A percentile compares a stretch with the other conserved stretches of the same genome.
Evolutionary conservation across 1,284 basidiomycete species (phyloP).

Genomic region (Xerocomus tenax): DNA sequence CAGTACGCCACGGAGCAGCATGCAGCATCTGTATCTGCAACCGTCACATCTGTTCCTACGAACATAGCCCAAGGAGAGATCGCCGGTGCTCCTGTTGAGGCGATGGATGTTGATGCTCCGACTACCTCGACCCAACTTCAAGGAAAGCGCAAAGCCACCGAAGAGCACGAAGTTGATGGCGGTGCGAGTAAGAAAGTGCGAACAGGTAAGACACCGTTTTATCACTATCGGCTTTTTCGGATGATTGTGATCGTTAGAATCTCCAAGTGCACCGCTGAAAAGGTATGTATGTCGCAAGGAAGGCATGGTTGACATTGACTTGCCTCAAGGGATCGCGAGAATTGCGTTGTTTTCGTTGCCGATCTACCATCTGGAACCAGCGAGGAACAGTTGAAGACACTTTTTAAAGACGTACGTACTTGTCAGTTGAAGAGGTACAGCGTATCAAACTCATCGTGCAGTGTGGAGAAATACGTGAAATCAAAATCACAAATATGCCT

Average conservation of each 20-base stretch:
- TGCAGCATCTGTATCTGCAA: slow-evolving; percentile 20
- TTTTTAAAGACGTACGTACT: slow-evolving; percentile 78
- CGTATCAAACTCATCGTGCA: slow-evolving; percentile 30
- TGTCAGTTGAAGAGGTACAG: slow-evolving; percentile 2
- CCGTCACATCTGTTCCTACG: slow-evolving; percentile 30
- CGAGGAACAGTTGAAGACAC: slow-evolving; percentile 56
- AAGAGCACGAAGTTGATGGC: slow-evolving; percentile 31
- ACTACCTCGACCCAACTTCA: slow-evolving; percentile 29
- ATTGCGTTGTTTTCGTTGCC: slow-evolving; percentile 83
- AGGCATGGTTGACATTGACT: background rate
- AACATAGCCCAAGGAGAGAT: slow-evolving; percentile 4
- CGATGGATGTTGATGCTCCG: slow-evolving; percentile 49
- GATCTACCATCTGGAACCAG: slow-evolving; percentile 53
- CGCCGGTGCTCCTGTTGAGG: slow-evolving; percentile 2
- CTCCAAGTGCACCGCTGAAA: slow-evolving; percentile 45
- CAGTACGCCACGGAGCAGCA: slow-evolving; percentile 45
- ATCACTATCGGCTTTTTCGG: background rate
- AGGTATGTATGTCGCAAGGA: slow-evolving; percentile 38
- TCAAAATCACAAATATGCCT: slow-evolving; percentile 58
- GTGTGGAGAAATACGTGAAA: slow-evolving; percentile 79
- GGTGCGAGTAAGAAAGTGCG: slow-evolving; percentile 55
- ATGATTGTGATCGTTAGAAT: slow-evolving; percentile 31
- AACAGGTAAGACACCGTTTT: slow-evolving; percentile 37
- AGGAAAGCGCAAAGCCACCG: slow-evolving; percentile 60
- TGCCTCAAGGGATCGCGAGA: slow-evolving; percentile 79